These are phyloP conservation scores for Paraleonurus japonicus DNA, from an alignment of 257 asterid genomes.

Conservation along the genomic window DNA sequence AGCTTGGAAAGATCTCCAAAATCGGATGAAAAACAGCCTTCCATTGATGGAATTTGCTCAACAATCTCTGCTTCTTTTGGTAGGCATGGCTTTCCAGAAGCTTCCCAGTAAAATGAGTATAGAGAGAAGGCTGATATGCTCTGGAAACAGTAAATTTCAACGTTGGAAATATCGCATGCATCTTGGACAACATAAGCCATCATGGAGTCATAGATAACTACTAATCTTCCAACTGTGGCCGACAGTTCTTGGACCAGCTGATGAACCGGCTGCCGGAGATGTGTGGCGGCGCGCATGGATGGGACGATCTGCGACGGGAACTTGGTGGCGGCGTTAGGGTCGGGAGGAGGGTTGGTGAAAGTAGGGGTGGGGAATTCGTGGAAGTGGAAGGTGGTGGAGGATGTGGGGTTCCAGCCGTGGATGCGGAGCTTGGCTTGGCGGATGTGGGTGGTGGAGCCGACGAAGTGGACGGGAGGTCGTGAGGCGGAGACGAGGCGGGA, in stretches of 20 bases:
- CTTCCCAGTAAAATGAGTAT: background rate
- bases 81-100: background rate
- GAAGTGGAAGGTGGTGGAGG: background rate
- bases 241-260: background rate
- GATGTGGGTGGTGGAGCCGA: background rate
- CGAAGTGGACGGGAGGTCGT: conserved; percentile 22
- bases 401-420: background rate
- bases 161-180: background rate
- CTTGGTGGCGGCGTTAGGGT: background rate
- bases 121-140: background rate
- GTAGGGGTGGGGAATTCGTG: background rate
- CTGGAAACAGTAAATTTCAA: background rate
- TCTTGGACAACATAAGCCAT: background rate
- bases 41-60: background rate
- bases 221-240: background rate
- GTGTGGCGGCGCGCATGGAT: background rate
- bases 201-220: background rate
- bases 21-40: background rate
- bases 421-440: background rate
- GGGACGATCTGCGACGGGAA: background rate
- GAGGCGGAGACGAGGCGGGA: conserved; percentile 40
- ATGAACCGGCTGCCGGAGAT: background rate
- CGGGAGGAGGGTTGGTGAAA: background rate
- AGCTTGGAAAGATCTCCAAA: background rate
- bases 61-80: background rate